Evolutionary conservation across 2,329 filamentous ascomycete genomes (phyloP).

Genomic region (Colletotrichum spinosum): DNA sequence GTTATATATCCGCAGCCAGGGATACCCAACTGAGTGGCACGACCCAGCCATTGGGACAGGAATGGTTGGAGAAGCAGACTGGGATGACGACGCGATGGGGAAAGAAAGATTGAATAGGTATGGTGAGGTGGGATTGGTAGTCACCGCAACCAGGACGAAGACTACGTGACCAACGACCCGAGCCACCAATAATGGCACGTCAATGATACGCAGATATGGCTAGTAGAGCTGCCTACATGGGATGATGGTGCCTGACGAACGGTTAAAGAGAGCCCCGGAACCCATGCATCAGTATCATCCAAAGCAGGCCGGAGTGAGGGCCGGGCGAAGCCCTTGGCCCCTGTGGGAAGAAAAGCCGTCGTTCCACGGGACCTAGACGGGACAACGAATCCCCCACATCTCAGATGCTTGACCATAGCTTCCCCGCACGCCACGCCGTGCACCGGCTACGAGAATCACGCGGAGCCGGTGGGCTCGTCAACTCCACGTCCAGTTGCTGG

Average conservation of each 20-base stretch:
- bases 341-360: conserved; percentile 26
- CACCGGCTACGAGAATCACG: conserved; percentile 13
- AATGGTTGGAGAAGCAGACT: conserved; percentile 28
- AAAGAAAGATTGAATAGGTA: conserved; percentile 16
- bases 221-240: conserved; percentile 5
- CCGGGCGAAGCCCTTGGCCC: not conserved
- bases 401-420: conserved; percentile 14
- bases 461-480: not conserved
- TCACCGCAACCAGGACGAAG: conserved; percentile 6
- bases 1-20: conserved; percentile 17
- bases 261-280: conserved; percentile 30
- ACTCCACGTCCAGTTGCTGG: conserved; percentile 15
- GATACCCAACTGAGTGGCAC: conserved; percentile 2
- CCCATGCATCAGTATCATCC: not conserved
- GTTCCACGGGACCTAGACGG: not conserved
- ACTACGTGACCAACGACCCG: conserved; percentile 9
- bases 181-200: conserved; percentile 20
- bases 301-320: conserved; percentile 7
- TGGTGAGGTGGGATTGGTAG: conserved; percentile 11
- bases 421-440: conserved; percentile 24
- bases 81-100: conserved; percentile 25
- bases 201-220: conserved; percentile 10
- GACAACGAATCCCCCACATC: conserved; percentile 10
- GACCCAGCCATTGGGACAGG: conserved; percentile 4
- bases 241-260: conserved; percentile 20